Conservation (phyloP, 2,329 filamentous ascomycete genomes). For the Paraphaeosphaeria sporulosa region DNA sequence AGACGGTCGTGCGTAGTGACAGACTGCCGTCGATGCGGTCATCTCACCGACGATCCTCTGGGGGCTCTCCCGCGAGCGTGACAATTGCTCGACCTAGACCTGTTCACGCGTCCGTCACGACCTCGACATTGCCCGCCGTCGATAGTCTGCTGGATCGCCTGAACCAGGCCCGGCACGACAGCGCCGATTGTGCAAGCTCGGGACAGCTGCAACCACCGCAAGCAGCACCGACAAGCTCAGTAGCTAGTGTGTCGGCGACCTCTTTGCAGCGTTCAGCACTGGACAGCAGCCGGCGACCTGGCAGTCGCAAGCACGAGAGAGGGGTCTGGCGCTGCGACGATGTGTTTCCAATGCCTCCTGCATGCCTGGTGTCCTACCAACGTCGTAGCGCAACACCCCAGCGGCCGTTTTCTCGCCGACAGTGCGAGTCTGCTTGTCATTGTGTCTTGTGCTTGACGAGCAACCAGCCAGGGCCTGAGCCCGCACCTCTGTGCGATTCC, state of each 20-base stretch:
- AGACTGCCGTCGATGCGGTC: conserved; percentile 7
- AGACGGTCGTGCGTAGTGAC: conserved; percentile 24
- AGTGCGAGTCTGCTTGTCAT: not conserved
- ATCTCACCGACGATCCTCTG: conserved; percentile 20
- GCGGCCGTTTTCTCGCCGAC: too few species aligned
- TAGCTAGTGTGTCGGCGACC: conserved; percentile 7
- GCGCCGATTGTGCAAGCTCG: too few species aligned
- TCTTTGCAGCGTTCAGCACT: conserved; percentile 22
- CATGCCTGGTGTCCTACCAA: not conserved
- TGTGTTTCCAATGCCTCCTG: not conserved
- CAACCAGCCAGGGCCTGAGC: conserved; percentile 13
- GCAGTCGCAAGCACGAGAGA: too few species aligned
- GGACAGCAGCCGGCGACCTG: not conserved
- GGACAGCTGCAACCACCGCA: too few species aligned
- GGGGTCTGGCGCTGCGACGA: too few species aligned
- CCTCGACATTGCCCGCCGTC: not conserved
- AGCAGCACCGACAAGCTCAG: not conserved
- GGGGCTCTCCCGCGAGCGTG: conserved; percentile 12
- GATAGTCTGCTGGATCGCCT: too few species aligned
- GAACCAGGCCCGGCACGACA: too few species aligned
- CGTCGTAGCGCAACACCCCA: not conserved
- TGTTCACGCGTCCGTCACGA: not conserved
- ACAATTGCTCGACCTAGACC: not conserved
- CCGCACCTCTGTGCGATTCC: too few species aligned
- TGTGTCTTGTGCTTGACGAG: not conserved